phyloP scores from a whole-genome alignment of 2,329 filamentous ascomycete genomes.

The Verticillium longisporum region DNA sequence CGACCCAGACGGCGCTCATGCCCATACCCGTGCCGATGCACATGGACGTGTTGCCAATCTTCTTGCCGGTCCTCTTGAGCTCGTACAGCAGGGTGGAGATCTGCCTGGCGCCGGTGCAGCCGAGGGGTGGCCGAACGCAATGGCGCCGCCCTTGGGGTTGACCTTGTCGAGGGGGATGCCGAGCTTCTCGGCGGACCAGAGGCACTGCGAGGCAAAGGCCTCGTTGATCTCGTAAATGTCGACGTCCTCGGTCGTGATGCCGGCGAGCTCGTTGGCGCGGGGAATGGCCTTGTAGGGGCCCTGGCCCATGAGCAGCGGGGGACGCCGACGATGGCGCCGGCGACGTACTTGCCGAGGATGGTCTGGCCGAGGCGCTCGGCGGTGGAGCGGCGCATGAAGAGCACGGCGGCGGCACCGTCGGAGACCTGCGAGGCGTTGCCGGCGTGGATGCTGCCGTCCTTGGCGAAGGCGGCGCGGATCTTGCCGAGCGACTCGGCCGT shows the following conservation, averaged over 20 bases:
- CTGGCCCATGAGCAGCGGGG: slow-evolving; percentile 89
- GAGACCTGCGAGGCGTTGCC: slow-evolving; percentile 95
- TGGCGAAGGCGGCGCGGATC: slow-evolving; percentile 84
- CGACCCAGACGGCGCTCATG: slow-evolving; percentile 94
- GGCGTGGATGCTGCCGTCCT: slow-evolving; percentile 89
- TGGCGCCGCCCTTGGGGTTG: slow-evolving; percentile 95
- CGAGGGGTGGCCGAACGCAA: slow-evolving; percentile 91
- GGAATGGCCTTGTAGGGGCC: slow-evolving; percentile 96
- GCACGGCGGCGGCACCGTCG: slow-evolving; percentile 88
- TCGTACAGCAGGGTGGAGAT: slow-evolving; percentile 89
- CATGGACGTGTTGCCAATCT: slow-evolving; percentile 91
- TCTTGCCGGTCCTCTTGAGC: slow-evolving; percentile 74
- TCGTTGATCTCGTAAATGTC: slow-evolving; percentile 99
- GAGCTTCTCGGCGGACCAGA: slow-evolving; percentile 89
- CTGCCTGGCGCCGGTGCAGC: slow-evolving; percentile 90
- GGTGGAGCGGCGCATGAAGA: slow-evolving; percentile 90
- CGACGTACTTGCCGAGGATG: slow-evolving; percentile 88
- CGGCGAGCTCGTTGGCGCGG: slow-evolving; percentile 80
- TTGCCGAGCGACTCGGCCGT: slow-evolving; percentile 85
- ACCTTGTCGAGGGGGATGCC: slow-evolving; percentile 79
- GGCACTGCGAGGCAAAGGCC: slow-evolving; percentile 90
- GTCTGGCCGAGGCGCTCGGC: slow-evolving; percentile 82
- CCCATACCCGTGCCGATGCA: slow-evolving; percentile 97
- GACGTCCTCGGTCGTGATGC: slow-evolving; percentile 80
- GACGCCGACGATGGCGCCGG: slow-evolving; percentile 79